A percentile compares a stretch with the other conserved stretches of the same genome.
phyloP scores from a whole-genome alignment of 1,284 basidiomycete genomes.

The Cryptococcus neoformans region DNA sequence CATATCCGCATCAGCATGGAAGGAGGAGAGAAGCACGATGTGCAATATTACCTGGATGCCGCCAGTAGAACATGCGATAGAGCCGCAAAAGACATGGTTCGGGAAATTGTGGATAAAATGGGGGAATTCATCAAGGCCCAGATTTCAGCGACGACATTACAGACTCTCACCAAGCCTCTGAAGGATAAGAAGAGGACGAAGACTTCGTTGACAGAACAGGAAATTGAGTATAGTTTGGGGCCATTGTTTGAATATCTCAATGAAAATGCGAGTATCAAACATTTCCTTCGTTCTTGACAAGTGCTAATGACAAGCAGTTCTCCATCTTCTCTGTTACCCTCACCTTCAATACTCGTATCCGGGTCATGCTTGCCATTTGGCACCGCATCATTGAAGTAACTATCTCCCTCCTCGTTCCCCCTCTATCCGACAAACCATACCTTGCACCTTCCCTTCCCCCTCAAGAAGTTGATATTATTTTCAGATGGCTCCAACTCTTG shows the following conservation, averaged over 20 bases:
- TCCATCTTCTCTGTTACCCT: constrained; percentile 42
- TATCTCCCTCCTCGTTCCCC: constrained; percentile 45
- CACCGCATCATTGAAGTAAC: constrained; percentile 39
- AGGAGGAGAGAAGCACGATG: constrained; percentile 42
- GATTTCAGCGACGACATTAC: constrained; percentile 23
- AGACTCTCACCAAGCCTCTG: constrained; percentile 28
- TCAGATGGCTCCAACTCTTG: constrained; percentile 47
- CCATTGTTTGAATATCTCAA: constrained; percentile 46
- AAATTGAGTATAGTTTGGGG: constrained; percentile 38
- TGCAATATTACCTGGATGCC: constrained; percentile 37
- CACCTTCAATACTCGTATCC: constrained; percentile 21
- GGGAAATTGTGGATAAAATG: constrained; percentile 43
- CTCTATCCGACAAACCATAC: constrained; percentile 38
- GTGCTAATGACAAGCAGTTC: constrained; percentile 26
- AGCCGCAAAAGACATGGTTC: constrained; percentile 38
- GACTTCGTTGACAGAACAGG: constrained; percentile 28
- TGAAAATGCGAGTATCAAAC: constrained; percentile 37
- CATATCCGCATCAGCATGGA: constrained; percentile 43
- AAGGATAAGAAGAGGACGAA: constrained; percentile 39
- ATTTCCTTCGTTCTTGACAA: not conserved
- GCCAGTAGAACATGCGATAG: constrained; percentile 35
- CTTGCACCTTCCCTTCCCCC: constrained; percentile 3
- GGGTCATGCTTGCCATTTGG: constrained; percentile 40
- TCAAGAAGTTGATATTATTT: constrained; percentile 42
- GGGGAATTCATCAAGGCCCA: constrained; percentile 33